Base-by-base conservation (phyloP, 805 yeast genomes). In the Candida methanosorbosa region DNA sequence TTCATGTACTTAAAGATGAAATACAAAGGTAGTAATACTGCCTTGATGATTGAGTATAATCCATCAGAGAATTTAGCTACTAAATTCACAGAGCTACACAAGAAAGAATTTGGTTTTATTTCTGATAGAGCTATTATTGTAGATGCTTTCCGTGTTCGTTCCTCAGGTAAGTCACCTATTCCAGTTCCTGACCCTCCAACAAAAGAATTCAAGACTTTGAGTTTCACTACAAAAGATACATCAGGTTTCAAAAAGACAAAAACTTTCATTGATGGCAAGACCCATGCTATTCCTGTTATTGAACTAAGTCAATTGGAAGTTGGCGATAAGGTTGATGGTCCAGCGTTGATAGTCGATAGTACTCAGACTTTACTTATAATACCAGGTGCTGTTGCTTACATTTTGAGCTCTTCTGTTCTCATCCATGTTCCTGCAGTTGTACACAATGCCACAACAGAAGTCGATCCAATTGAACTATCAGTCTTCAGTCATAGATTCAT, bases 51-150 rank as follows among this genome's bases (percentile, higher is more conserved):
- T 11, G 57, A 56, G n/a, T 56, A 56, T 24, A 50, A 44, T 30
- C 3, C 21, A 6, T 48, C 41, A 5, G 11, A 8, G 5, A 54
- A 59, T 18, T 70, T 66, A 40, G 44, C 50, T 11, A 44, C 53
- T 15, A 57, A 61, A 33, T 80, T 79, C 46, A 53, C 67, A 20
- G 57, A 60, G 13, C 54, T 59, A 29, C 86, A 80, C 45, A 59
- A 66, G 41, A 64, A 70, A 39, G 85, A 80, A 50, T 80, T 78
- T 52, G 83, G 84, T 0, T 80, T 80, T 55, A 56, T 68, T 5
- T 56, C 59, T 16, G 63, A 68, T 18, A 63, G 78, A 34, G 70
- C 65, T 16, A 67, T 80, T 23, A 51, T 79, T 12, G 74, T 80
- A 11, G 80, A 74, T 43, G 85, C 80, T 48, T 62, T 78, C 9